Percentiles rank a stretch among this genome's conserved stretches.
Evolutionary conservation across 495 filamentous ascomycete species (phyloP).

Genomic region (Aspergillus funiculosus): DNA sequence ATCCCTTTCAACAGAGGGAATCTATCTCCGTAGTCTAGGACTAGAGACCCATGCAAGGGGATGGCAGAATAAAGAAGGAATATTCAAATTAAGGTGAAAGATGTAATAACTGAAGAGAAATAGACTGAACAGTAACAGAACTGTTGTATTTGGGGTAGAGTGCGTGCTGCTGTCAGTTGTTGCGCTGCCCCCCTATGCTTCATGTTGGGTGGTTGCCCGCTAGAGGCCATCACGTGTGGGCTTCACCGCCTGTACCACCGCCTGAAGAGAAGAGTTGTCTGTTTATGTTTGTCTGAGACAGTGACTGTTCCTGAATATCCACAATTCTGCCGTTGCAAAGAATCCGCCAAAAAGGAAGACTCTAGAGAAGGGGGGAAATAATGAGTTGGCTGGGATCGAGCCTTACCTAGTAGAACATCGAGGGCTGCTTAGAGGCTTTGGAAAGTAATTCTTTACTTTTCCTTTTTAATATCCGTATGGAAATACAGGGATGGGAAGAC

Average conservation of each 20-base stretch:
- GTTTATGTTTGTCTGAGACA: too few relatives aligned
- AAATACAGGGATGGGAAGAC: too few relatives aligned
- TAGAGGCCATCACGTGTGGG: slow-evolving; percentile 22
- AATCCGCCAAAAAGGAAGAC: too few relatives aligned
- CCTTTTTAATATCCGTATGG: too few relatives aligned
- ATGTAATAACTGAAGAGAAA: slow-evolving; percentile 5
- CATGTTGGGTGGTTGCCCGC: slow-evolving; percentile 18
- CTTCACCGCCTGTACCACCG: slow-evolving; percentile 20
- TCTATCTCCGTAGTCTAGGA: slow-evolving; percentile 1
- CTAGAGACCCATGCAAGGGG: slow-evolving; percentile 4
- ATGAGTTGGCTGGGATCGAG: too few relatives aligned
- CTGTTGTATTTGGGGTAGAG: slow-evolving; percentile 20
- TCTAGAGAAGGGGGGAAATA: too few relatives aligned
- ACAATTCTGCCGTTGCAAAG: too few relatives aligned
- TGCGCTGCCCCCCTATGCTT: slow-evolving; percentile 21
- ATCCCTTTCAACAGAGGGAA: slow-evolving; percentile 17
- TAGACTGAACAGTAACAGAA: slow-evolving; percentile 7
- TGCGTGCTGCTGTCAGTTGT: slow-evolving; percentile 21
- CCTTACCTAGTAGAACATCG: too few relatives aligned
- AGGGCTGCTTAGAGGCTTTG: too few relatives aligned
- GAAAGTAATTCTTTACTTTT: too few relatives aligned
- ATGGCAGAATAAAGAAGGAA: not conserved
- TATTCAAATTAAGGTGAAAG: slow-evolving; percentile 6
- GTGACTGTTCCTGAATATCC: too few relatives aligned
- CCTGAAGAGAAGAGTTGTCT: slow-evolving; percentile 5